Conservation (phyloP, 2,329 filamentous ascomycete species). For the Microcyclospora tardicrescens region DNA sequence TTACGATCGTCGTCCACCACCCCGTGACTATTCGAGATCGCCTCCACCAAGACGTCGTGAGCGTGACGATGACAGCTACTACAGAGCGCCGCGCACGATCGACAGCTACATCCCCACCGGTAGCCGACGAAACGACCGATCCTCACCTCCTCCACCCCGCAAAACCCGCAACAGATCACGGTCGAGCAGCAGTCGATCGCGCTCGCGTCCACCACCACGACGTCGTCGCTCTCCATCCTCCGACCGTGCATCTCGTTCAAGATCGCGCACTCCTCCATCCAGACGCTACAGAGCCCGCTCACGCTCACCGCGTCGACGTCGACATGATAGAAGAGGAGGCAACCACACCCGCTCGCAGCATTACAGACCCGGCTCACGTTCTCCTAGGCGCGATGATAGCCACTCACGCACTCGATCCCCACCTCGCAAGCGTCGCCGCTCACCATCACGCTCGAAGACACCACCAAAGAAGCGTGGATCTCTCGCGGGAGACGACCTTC, state of each 20-base stretch:
- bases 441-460: too few species aligned
- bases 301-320: background rate
- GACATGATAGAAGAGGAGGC: too few species aligned
- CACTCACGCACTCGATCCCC: too few species aligned
- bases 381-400: too few species aligned
- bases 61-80: background rate
- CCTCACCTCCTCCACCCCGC: background rate
- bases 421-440: too few species aligned
- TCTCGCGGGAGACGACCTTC: too few species aligned
- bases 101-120: background rate
- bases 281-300: background rate
- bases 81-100: background rate
- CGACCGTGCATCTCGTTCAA: background rate
- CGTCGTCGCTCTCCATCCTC: background rate
- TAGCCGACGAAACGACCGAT: background rate
- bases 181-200: background rate
- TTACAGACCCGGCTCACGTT: too few species aligned
- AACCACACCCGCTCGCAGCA: too few species aligned
- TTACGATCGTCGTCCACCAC: background rate
- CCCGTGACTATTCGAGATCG: background rate
- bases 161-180: background rate
- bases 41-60: background rate
- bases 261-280: background rate
- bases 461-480: too few species aligned
- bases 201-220: background rate